phyloP scores from a whole-genome alignment of 2,329 filamentous ascomycete genomes.

The Fonsecaea monophora region DNA sequence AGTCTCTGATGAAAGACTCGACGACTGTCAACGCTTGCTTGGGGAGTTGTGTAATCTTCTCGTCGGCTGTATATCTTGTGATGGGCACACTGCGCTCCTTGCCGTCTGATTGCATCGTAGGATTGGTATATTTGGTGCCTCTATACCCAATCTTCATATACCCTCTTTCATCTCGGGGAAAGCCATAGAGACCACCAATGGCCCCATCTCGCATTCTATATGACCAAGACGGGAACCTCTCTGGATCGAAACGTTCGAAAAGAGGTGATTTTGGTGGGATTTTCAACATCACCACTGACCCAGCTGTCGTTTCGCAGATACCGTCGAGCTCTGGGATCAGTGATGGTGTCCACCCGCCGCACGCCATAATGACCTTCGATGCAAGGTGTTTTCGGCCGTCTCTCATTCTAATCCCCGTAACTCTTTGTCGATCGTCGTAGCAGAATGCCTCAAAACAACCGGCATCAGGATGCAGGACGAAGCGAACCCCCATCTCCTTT shows the following conservation, averaged over 20 bases:
- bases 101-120: conserved; percentile 47
- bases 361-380: conserved; percentile 66
- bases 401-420: conserved; percentile 37
- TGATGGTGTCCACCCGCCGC: conserved; percentile 83
- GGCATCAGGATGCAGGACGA: conserved; percentile 47
- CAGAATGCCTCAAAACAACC: conserved; percentile 45
- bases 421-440: conserved; percentile 39
- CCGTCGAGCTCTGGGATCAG: conserved; percentile 62
- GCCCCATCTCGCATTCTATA: conserved; percentile 48
- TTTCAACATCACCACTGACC: conserved; percentile 54
- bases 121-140: conserved; percentile 60
- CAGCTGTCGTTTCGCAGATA: conserved; percentile 58
- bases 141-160: conserved; percentile 60
- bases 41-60: conserved; percentile 38
- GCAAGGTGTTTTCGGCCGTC: conserved; percentile 21
- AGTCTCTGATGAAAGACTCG: conserved; percentile 47
- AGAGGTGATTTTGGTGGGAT: conserved; percentile 50
- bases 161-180: conserved; percentile 53
- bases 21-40: conserved; percentile 42
- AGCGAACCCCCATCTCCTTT: conserved; percentile 49
- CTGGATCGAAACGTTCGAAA: conserved; percentile 50
- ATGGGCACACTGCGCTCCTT: conserved; percentile 50
- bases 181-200: conserved; percentile 57
- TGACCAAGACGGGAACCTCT: conserved; percentile 56
- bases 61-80: conserved; percentile 46